Conservation (phyloP, 1,139 yeast species). For the Hyphopichia wangnamkhiaoensis region DNA sequence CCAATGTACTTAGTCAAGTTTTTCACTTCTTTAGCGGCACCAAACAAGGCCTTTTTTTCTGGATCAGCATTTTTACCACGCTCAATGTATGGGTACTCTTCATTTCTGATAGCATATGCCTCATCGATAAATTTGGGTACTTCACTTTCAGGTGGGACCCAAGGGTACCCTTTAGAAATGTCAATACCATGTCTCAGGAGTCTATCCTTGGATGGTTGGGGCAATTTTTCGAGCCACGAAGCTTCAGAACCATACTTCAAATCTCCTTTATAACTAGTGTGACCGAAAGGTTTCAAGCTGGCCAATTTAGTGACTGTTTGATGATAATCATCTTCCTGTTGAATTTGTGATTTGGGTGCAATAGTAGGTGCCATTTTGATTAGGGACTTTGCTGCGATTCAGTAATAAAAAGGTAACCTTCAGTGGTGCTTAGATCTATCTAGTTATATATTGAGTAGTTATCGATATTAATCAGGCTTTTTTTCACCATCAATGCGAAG, state of each 20-base stretch:
- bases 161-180: constrained; percentile 45
- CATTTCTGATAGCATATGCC: constrained; percentile 15
- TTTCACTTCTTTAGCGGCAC: constrained; percentile 43
- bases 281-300: constrained; percentile 23
- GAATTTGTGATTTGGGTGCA: neutral
- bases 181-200: constrained; percentile 40
- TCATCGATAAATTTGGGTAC: constrained; percentile 18
- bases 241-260: constrained; percentile 15
- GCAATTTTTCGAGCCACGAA: constrained; percentile 26
- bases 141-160: constrained; percentile 25
- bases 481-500: no score
- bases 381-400: no score
- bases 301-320: constrained; percentile 91
- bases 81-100: constrained; percentile 17
- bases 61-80: constrained; percentile 21
- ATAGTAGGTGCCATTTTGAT: constrained; percentile 6
- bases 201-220: constrained; percentile 34
- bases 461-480: no score
- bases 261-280: constrained; percentile 1
- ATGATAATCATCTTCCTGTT: constrained; percentile 66
- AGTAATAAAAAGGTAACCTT: no score
- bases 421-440: no score
- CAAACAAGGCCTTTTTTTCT: constrained; percentile 23
- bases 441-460: no score
- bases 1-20: constrained; percentile 45